Percentiles rank a stretch among this genome's conserved stretches.
phyloP scores from a whole-genome alignment of 176 grass and related monocot species.

The barley (Hordeum vulgare) region MorexV3_pseudomolecules_assembly NC_058519.1:96088273-96088772 shows the following conservation, averaged over 20 bases:
- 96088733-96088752: background rate
- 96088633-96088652: background rate
- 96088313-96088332: slow-evolving; percentile 15
- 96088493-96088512: background rate
- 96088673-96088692: background rate
- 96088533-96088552: slow-evolving; percentile 10
- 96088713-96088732: background rate
- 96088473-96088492: background rate
- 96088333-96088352: background rate
- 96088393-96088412: background rate
- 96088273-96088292: no score
- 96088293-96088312: no score
- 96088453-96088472: background rate
- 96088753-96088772: background rate
- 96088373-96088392: background rate
- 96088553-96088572: background rate
- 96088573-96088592: slow-evolving; percentile 20
- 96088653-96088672: background rate
- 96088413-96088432: background rate
- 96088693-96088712: background rate
- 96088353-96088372: background rate
- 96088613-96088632: background rate
- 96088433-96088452: background rate
- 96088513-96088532: background rate
- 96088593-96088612: slow-evolving; percentile 8